phyloP scores from a whole-genome alignment of 768 basidiomycete species.

The Pisolithus albus region DNA sequence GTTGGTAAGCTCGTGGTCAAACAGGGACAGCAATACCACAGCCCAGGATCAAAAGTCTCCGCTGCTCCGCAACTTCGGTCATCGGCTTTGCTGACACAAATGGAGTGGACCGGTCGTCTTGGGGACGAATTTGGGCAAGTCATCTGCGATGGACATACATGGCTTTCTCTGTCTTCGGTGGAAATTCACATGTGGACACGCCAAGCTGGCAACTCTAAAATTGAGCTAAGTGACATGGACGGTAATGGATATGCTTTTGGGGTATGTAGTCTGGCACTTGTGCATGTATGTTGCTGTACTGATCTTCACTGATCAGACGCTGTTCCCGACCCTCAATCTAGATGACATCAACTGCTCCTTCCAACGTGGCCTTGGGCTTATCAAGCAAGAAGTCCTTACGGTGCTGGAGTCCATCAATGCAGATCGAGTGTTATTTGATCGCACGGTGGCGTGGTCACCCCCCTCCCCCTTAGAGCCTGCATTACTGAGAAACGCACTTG shows the following conservation, averaged over 20 bases:
- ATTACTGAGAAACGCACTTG: too few relatives aligned
- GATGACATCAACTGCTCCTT: neutral
- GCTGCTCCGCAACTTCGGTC: neutral
- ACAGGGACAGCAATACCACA: neutral
- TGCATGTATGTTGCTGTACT: neutral
- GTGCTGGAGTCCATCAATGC: too few relatives aligned
- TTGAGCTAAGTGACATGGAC: neutral
- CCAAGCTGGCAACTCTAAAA: neutral
- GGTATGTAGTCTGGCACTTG: neutral
- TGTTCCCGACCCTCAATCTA: neutral
- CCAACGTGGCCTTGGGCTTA: neutral
- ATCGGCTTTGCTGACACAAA: conserved; percentile 20
- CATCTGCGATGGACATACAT: neutral
- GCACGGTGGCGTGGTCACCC: too few relatives aligned
- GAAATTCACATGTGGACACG: neutral
- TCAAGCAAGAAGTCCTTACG: neutral
- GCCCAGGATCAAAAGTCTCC: neutral
- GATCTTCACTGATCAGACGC: neutral
- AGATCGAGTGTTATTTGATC: too few relatives aligned
- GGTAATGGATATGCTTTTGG: neutral
- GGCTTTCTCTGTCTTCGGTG: neutral
- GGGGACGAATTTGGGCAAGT: conserved; percentile 7
- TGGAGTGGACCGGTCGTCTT: conserved; percentile 31
- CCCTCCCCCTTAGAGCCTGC: too few relatives aligned
- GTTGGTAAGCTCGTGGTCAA: neutral